These are phyloP conservation scores for Naganishia sp. DNA, from an alignment of 1,284 basidiomycete genomes.

Conservation along the genomic window DNA sequence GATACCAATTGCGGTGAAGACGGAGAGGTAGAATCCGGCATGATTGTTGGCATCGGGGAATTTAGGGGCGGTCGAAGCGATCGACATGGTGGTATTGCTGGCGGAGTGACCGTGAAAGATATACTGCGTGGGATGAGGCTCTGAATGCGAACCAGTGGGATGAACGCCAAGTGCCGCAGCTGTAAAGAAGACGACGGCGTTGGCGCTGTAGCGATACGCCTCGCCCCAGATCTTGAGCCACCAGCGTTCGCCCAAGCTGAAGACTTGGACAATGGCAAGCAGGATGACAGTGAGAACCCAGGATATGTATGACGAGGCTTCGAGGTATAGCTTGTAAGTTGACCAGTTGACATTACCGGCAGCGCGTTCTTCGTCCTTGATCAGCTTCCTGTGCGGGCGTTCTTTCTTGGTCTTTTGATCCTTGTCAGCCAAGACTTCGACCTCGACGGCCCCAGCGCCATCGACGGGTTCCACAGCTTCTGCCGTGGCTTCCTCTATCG, in stretches of 20 bases:
- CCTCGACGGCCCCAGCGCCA: slow-evolving; percentile 35
- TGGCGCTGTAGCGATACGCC: slow-evolving; percentile 33
- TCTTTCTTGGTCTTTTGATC: slow-evolving; percentile 49
- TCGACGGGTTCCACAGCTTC: slow-evolving; percentile 43
- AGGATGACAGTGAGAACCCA: slow-evolving; percentile 47
- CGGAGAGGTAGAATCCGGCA: slow-evolving; percentile 54
- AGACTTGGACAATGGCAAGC: slow-evolving; percentile 56
- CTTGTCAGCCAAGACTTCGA: slow-evolving; percentile 46
- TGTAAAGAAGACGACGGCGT: slow-evolving; percentile 12
- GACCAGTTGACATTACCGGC: slow-evolving; percentile 73
- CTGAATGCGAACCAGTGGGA: not conserved
- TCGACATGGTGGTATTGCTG: not conserved
- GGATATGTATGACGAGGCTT: slow-evolving; percentile 50
- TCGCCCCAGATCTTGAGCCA: slow-evolving; percentile 70
- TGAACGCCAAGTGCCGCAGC: slow-evolving; percentile 4
- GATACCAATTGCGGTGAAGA: slow-evolving; percentile 47
- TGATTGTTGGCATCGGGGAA: slow-evolving; percentile 52
- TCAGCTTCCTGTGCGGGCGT: slow-evolving; percentile 69
- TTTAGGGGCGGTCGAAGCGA: slow-evolving; percentile 4
- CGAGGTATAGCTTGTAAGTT: slow-evolving; percentile 81
- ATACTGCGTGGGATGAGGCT: slow-evolving; percentile 10
- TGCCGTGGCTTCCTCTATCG: slow-evolving; percentile 56
- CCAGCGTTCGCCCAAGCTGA: slow-evolving; percentile 54
- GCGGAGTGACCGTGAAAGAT: slow-evolving; percentile 4
- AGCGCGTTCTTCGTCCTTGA: slow-evolving; percentile 87